These are phyloP conservation scores for Colletotrichum aenigma DNA, from an alignment of 2,329 filamentous ascomycete genomes.

Conservation along the genomic window DNA sequence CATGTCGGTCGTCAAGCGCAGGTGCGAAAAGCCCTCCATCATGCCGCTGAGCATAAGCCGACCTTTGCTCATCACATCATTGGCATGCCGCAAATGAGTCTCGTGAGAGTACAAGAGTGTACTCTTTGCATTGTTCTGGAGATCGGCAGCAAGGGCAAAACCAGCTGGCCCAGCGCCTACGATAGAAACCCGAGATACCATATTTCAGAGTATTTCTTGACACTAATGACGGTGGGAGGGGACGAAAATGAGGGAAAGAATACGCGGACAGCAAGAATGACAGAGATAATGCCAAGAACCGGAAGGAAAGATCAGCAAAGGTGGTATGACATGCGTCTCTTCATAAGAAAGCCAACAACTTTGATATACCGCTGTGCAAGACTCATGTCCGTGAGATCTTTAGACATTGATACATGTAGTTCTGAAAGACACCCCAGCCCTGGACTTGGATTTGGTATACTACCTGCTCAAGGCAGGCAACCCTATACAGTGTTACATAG, in stretches of 20 bases:
- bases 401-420: not conserved
- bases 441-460: not conserved
- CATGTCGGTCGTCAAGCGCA: not conserved
- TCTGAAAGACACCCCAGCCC: not conserved
- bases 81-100: slow-evolving; percentile 1
- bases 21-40: not conserved
- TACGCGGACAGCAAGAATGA: not conserved
- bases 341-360: not conserved
- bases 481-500: not conserved
- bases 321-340: not conserved
- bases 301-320: not conserved
- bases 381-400: not conserved
- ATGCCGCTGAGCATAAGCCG: not conserved
- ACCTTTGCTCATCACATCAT: not conserved
- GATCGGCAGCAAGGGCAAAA: slow-evolving; percentile 5
- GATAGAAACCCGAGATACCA: not conserved
- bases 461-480: not conserved
- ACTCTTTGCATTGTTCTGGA: not conserved
- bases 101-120: slow-evolving; percentile 3
- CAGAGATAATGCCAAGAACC: not conserved
- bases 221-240: not conserved
- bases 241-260: not conserved
- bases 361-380: not conserved
- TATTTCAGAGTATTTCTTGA: not conserved
- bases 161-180: slow-evolving; percentile 9